Percentiles rank a stretch among this genome's conserved stretches.
Evolutionary conservation across 108 stramenopile species (phyloP).

Genomic region (Aureococcus anophagefferens): DNA sequence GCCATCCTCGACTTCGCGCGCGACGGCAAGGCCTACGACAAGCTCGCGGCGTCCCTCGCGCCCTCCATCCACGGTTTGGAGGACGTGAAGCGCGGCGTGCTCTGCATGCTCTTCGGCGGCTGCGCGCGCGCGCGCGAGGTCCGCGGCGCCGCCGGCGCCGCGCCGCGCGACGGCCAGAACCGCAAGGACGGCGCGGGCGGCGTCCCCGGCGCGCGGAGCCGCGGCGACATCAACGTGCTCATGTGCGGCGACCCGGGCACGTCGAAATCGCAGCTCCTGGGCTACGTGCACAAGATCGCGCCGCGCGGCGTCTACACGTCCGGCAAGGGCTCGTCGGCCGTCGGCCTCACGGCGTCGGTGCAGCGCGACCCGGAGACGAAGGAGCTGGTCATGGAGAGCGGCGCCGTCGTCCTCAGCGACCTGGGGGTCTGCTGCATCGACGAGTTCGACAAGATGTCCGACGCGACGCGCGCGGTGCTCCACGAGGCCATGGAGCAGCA

Average conservation of each 20-base stretch:
- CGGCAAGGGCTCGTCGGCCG: constrained; percentile 91
- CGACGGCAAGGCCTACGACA: constrained; percentile 59
- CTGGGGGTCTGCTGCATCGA: constrained; percentile 93
- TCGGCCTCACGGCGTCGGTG: constrained; percentile 95
- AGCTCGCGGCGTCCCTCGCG: constrained; percentile 69
- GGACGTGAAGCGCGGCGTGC: constrained; percentile 93
- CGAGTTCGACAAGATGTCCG: constrained; percentile 97
- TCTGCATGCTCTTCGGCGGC: constrained; percentile 97
- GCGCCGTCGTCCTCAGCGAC: constrained; percentile 93
- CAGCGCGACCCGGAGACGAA: constrained; percentile 95
- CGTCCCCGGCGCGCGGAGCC: constrained; percentile 31
- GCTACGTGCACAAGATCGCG: constrained; percentile 90
- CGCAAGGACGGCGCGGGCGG: constrained; percentile 12
- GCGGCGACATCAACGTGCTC: constrained; percentile 96
- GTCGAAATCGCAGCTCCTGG: constrained; percentile 89
- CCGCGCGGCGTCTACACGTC: constrained; percentile 96
- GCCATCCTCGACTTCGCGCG: constrained; percentile 58
- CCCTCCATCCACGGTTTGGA: constrained; percentile 98
- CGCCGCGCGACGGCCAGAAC: constrained; percentile 24
- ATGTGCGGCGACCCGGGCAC: constrained; percentile 97
- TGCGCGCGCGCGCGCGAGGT: constrained; percentile 52
- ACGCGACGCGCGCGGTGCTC: constrained; percentile 86
- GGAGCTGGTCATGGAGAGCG: constrained; percentile 90
- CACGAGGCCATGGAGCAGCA: constrained; percentile 99
- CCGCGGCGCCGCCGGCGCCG: constrained; percentile 22